Conservation (phyloP, 2,329 filamentous ascomycete genomes). For the Verticillium longisporum region DNA sequence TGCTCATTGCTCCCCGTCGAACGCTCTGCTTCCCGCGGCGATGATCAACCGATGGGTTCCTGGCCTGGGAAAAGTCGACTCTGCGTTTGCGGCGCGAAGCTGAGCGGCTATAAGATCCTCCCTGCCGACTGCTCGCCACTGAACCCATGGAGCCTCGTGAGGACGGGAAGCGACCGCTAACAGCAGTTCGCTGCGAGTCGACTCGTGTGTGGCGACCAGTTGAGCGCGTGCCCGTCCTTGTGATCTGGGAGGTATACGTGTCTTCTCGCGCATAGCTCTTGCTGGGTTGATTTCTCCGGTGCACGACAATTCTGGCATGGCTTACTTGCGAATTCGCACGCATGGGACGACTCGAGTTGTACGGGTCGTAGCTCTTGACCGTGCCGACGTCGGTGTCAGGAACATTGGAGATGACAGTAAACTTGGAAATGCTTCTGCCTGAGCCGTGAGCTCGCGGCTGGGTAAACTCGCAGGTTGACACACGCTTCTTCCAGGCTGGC, state of each 20-base stretch:
- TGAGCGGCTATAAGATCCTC: conserved; percentile 31
- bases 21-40: conserved; percentile 9
- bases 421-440: conserved; percentile 50
- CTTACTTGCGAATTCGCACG: conserved; percentile 42
- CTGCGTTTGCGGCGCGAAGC: conserved; percentile 42
- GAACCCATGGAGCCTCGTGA: conserved; percentile 41
- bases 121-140: conserved; percentile 37
- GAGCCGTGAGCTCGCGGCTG: conserved; percentile 37
- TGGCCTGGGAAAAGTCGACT: conserved; percentile 47
- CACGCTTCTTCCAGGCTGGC: conserved; percentile 48
- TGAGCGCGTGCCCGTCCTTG: conserved; percentile 28
- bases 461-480: conserved; percentile 55
- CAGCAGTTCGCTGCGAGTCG: conserved; percentile 23
- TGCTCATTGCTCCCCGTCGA: conserved; percentile 15
- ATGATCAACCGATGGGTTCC: conserved; percentile 23
- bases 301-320: conserved; percentile 62
- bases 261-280: conserved; percentile 14
- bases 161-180: conserved; percentile 20
- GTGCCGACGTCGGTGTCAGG: conserved; percentile 44
- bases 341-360: conserved; percentile 56
- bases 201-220: conserved; percentile 14
- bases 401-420: conserved; percentile 59
- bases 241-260: conserved; percentile 18
- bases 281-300: conserved; percentile 39
- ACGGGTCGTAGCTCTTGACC: conserved; percentile 73